phyloP scores from a whole-genome alignment of 2,329 filamentous ascomycete genomes.

The Colletotrichum abscissum region DNA sequence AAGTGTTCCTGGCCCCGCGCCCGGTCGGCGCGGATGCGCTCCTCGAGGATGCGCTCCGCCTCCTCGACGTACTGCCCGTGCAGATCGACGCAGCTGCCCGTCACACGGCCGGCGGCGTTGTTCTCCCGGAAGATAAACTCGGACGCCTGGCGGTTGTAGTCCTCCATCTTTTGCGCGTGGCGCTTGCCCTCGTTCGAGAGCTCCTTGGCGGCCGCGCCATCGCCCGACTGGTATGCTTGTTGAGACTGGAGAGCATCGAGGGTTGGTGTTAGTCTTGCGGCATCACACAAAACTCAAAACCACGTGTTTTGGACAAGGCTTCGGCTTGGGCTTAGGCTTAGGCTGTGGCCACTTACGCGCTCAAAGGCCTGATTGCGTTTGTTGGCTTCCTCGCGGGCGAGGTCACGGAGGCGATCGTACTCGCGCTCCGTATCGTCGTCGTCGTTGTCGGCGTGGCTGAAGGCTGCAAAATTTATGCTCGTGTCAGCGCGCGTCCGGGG shows the following conservation, averaged over 20 bases:
- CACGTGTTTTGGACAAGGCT: neutral
- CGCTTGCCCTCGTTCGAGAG: slow-evolving; percentile 87
- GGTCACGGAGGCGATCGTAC: slow-evolving; percentile 89
- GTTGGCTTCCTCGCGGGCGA: slow-evolving; percentile 82
- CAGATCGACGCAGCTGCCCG: slow-evolving; percentile 87
- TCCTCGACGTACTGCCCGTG: slow-evolving; percentile 96
- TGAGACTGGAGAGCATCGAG: slow-evolving; percentile 63
- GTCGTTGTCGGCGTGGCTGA: slow-evolving; percentile 76
- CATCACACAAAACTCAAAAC: neutral
- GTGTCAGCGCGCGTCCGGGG: neutral
- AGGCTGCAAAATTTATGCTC: slow-evolving; percentile 63
- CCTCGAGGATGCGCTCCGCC: slow-evolving; percentile 89
- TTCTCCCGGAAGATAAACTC: slow-evolving; percentile 97
- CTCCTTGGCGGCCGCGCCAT: slow-evolving; percentile 85
- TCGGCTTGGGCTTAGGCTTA: neutral
- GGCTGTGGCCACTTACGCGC: slow-evolving; percentile 58
- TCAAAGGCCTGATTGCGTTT: slow-evolving; percentile 85
- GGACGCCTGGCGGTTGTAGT: slow-evolving; percentile 90
- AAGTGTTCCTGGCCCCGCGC: slow-evolving; percentile 81
- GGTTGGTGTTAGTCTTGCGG: neutral
- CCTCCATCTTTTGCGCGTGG: slow-evolving; percentile 86
- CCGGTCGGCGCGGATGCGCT: slow-evolving; percentile 84
- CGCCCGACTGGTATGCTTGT: slow-evolving; percentile 84
- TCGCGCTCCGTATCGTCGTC: slow-evolving; percentile 80
- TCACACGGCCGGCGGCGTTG: slow-evolving; percentile 81